A percentile compares a stretch with the other conserved stretches of the same genome.
These are phyloP conservation scores for Cnidoscolus chayamansa DNA, from an alignment of 441 rosid genomes.

Conservation along the genomic window DNA sequence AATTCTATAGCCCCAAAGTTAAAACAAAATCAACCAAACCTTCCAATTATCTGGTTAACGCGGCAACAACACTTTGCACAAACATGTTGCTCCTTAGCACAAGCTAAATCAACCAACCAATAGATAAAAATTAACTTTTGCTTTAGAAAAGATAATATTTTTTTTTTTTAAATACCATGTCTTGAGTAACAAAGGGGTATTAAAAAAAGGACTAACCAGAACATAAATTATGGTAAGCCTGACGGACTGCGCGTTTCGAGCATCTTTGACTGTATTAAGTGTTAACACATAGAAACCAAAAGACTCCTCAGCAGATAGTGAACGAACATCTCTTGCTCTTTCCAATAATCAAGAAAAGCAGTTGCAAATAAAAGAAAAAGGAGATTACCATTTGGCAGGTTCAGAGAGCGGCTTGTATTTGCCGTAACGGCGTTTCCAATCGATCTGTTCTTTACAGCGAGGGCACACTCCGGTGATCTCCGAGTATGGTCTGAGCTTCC, in stretches of 20 bases:
- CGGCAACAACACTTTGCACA: slow-evolving; percentile 79
- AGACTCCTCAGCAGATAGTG: neutral
- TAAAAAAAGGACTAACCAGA: slow-evolving; percentile 45
- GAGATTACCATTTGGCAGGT: slow-evolving; percentile 71
- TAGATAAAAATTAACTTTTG: neutral
- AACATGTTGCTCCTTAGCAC: slow-evolving; percentile 87
- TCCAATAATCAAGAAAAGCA: neutral
- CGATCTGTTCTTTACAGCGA: slow-evolving; percentile 86
- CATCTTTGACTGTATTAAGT: slow-evolving; percentile 56
- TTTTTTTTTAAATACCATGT: no score
- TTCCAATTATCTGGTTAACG: slow-evolving; percentile 57
- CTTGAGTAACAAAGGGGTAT: no score
- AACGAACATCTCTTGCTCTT: neutral
- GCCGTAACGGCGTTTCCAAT: slow-evolving; percentile 90
- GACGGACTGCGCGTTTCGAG: slow-evolving; percentile 82
- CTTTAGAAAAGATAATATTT: no score
- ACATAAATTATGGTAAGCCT: slow-evolving; percentile 84
- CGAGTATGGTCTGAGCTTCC: slow-evolving; percentile 58
- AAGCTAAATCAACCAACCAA: slow-evolving; percentile 40
- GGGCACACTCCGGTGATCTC: slow-evolving; percentile 83
- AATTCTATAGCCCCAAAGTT: slow-evolving; percentile 1
- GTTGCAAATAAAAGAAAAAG: neutral
- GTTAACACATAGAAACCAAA: neutral
- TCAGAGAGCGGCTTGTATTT: slow-evolving; percentile 75
- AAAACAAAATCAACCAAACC: slow-evolving; percentile 35